Conservation (phyloP, 2,329 filamentous ascomycete genomes). For the Pseudopithomyces chartarum region DNA sequence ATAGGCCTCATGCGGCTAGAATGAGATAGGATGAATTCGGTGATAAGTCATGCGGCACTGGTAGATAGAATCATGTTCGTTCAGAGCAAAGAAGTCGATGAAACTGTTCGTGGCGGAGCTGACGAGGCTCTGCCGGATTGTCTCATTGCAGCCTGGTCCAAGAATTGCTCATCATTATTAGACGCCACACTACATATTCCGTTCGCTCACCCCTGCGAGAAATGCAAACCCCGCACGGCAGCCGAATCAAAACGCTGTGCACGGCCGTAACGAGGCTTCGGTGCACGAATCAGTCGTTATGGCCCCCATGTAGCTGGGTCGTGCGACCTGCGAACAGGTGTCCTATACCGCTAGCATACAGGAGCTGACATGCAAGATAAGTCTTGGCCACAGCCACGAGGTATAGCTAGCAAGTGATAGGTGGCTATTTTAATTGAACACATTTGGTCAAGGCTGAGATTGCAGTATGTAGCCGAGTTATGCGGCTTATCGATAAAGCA, state of each 20-base stretch:
- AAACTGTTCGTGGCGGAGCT: conserved; percentile 1
- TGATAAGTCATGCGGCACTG: too few relatives aligned
- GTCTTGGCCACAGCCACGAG: too few relatives aligned
- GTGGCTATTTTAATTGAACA: too few relatives aligned
- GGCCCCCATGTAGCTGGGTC: not conserved
- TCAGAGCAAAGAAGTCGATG: not conserved
- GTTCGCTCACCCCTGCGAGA: not conserved
- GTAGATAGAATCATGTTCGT: not conserved
- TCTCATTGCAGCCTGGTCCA: not conserved
- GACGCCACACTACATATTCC: conserved; percentile 1
- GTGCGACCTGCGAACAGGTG: not conserved
- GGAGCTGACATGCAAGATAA: too few relatives aligned
- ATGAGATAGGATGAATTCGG: not conserved
- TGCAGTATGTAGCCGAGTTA: too few relatives aligned
- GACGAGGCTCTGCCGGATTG: not conserved
- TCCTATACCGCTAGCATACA: not conserved
- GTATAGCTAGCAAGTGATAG: too few relatives aligned
- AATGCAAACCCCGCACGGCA: not conserved
- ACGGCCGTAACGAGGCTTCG: not conserved
- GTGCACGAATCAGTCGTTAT: not conserved
- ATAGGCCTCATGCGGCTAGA: not conserved
- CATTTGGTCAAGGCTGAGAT: too few relatives aligned
- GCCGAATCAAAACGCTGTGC: not conserved
- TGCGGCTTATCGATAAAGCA: too few relatives aligned
- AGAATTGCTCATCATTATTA: not conserved